Percentiles rank a stretch among this genome's conserved stretches.
Evolutionary conservation across 1,139 yeast species (phyloP).

Genomic region (Keqinozyma sinolaborantium): DNA sequence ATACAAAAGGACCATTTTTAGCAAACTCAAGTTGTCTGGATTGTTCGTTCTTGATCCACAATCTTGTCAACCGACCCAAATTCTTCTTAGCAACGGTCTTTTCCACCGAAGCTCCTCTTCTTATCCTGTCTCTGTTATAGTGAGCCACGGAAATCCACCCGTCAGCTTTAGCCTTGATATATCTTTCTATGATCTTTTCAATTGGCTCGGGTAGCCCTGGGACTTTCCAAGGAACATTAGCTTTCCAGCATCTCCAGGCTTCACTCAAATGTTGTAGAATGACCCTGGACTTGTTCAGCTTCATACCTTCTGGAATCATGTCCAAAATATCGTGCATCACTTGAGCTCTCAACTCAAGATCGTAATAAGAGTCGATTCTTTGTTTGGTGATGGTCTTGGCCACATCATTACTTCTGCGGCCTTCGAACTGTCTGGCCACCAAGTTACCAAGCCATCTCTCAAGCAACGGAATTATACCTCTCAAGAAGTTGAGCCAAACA

Average conservation of each 20-base stretch:
- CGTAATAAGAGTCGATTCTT: conserved; percentile 91
- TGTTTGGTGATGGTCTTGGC: conserved; percentile 95
- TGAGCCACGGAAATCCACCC: conserved; percentile 96
- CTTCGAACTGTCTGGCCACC: conserved; percentile 91
- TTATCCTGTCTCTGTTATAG: conserved; percentile 83
- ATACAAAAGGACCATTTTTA: conserved; percentile 82
- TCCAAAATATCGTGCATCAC: conserved; percentile 95
- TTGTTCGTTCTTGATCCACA: conserved; percentile 93
- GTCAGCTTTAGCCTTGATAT: conserved; percentile 92
- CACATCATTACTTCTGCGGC: conserved; percentile 86
- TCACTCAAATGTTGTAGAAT: conserved; percentile 92
- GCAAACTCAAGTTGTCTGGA: conserved; percentile 79
- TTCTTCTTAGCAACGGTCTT: conserved; percentile 93
- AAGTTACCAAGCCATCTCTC: conserved; percentile 96
- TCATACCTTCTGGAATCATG: conserved; percentile 94
- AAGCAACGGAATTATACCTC: conserved; percentile 90
- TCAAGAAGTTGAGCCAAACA: conserved; percentile 87
- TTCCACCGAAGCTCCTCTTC: conserved; percentile 86
- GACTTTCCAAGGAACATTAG: conserved; percentile 96
- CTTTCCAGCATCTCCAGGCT: conserved; percentile 99
- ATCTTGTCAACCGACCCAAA: conserved; percentile 82
- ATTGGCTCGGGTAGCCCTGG: conserved; percentile 95
- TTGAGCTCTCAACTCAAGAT: conserved; percentile 86
- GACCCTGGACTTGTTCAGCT: conserved; percentile 82
- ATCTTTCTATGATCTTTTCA: conserved; percentile 79